Conservation (phyloP, 2,329 filamentous ascomycete species). For the Fonsecaea nubica region DNA sequence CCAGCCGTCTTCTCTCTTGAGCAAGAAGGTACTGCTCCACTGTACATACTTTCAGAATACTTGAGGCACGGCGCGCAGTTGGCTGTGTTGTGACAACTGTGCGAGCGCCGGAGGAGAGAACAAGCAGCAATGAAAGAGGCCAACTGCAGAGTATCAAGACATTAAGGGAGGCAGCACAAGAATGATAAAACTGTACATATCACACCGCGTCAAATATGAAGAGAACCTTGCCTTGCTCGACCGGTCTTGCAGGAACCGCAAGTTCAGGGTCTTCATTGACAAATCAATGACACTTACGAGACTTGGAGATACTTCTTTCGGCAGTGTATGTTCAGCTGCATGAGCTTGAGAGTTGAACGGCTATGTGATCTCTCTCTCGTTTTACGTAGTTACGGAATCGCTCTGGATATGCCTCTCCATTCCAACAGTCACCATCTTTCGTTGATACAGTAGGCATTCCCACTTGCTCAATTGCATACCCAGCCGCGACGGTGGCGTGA, state of each 20-base stretch:
- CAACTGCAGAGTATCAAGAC: not conserved
- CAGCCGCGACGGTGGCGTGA: conserved; percentile 82
- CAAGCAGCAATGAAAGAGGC: not conserved
- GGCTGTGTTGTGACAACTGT: not conserved
- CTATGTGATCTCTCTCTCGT: conserved; percentile 29
- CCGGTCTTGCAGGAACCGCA: not conserved
- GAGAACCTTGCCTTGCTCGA: not conserved
- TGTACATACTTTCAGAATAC: conserved; percentile 5
- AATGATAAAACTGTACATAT: not conserved
- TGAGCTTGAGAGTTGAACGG: conserved; percentile 10
- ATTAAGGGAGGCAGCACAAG: not conserved
- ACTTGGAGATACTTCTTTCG: not conserved
- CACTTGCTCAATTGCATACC: conserved; percentile 93
- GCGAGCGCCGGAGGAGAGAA: not conserved
- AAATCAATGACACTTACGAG: not conserved
- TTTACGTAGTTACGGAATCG: conserved; percentile 33
- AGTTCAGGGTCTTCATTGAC: not conserved
- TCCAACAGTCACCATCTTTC: conserved; percentile 49
- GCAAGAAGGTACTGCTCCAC: not conserved
- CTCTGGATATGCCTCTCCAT: conserved; percentile 44
- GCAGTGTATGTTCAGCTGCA: not conserved
- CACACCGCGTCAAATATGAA: not conserved
- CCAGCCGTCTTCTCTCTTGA: not conserved
- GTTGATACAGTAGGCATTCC: conserved; percentile 68
- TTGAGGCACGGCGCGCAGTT: not conserved